Evolutionary conservation across 345 rosid genomes (phyloP).

Genomic region (Dovyalis caffra): DNA sequence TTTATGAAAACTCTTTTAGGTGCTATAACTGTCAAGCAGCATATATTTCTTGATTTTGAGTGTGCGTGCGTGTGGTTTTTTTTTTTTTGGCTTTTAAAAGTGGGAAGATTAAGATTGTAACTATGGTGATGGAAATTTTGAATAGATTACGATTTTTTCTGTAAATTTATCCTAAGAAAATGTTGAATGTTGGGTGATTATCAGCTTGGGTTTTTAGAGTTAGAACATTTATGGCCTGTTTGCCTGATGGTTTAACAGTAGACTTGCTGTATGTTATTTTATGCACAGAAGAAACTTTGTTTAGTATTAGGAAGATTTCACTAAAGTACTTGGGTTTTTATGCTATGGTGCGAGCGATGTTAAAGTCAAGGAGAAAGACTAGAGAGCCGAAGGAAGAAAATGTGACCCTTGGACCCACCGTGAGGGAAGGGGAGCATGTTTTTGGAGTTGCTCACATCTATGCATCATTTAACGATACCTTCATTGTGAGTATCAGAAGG

Average conservation of each 20-base stretch:
- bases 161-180: too few relatives aligned
- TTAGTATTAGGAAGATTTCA: too few relatives aligned
- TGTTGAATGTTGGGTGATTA: background rate
- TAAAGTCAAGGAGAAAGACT: constrained; percentile 23
- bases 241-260: too few relatives aligned
- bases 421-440: constrained; percentile 31
- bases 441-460: constrained; percentile 33
- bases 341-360: background rate
- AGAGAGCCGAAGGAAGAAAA: constrained; percentile 37
- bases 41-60: too few relatives aligned
- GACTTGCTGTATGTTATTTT: too few relatives aligned
- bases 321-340: background rate
- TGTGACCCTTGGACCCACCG: constrained; percentile 32
- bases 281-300: background rate
- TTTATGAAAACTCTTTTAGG: background rate
- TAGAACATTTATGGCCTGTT: too few relatives aligned
- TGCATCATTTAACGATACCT: constrained; percentile 29
- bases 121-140: background rate
- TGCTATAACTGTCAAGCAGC: background rate
- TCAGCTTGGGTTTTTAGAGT: background rate
- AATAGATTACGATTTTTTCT: background rate
- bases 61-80: too few relatives aligned
- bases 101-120: too few relatives aligned
- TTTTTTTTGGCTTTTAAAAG: too few relatives aligned
- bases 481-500: constrained; percentile 52